phyloP scores from a whole-genome alignment of 768 basidiomycete species.

The Russula earlei region DNA sequence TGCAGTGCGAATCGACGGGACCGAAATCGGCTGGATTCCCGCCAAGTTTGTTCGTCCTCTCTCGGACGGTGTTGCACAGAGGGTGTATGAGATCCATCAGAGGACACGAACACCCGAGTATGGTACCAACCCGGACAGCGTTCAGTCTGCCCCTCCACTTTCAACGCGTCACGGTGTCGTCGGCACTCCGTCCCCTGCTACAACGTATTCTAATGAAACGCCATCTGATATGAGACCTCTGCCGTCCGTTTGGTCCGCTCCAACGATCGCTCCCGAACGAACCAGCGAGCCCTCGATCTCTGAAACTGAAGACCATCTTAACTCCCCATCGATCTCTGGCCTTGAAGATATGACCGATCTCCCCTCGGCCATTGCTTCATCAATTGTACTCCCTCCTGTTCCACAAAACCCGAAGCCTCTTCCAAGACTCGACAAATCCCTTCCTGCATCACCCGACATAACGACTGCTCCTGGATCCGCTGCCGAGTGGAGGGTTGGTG shows the following conservation, averaged over 20 bases:
- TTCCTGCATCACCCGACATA: constrained; percentile 12
- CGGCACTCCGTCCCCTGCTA: constrained; percentile 4
- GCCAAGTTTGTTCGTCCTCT: constrained; percentile 56
- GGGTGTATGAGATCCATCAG: constrained; percentile 35
- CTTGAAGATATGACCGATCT: background rate
- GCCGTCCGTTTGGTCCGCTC: background rate
- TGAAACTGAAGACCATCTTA: background rate
- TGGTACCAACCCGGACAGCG: constrained; percentile 35
- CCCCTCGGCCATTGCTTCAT: background rate
- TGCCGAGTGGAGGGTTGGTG: background rate
- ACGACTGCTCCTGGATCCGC: background rate
- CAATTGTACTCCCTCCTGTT: background rate
- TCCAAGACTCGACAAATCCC: constrained; percentile 16
- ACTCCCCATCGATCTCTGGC: background rate
- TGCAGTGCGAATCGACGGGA: constrained; percentile 46
- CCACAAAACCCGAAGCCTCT: constrained; percentile 12
- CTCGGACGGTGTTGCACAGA: constrained; percentile 41
- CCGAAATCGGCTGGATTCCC: constrained; percentile 66
- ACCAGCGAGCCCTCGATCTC: background rate
- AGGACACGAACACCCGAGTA: constrained; percentile 36
- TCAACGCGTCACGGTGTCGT: constrained; percentile 19
- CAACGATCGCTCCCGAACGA: background rate
- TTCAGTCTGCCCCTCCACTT: constrained; percentile 31
- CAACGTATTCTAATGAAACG: background rate
- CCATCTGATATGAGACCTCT: constrained; percentile 1